Evolutionary conservation across 345 rosid species (phyloP), one percentile per base, ranked within the genome.

Genomic region (Eucalyptus cloeziana): DNA sequence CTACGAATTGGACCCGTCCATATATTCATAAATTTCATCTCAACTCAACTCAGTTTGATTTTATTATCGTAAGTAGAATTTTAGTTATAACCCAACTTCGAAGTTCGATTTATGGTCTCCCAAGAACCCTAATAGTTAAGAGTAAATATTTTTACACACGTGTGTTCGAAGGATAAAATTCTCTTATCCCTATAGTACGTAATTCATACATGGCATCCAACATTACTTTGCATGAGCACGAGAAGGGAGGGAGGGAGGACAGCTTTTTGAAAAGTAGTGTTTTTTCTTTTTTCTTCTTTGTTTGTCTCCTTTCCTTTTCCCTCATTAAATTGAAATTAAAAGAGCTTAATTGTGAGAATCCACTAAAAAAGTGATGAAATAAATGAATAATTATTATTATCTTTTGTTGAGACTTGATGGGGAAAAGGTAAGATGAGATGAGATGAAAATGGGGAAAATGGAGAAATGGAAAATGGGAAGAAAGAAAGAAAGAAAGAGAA

Each of bases 61-160:
- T 5, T 19, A 76, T 21, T 3, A 76, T 21, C 3, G 0, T 19
- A 40, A 40, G 14, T 3, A 7, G 5, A 11, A 21, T 22, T 11
- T 40, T 10, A 40, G 9, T 1, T 13, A 6, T 0, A 40, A 33
- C 8, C 24, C 30, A 21, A 21, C 4, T 4, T 40, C 0, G 1
- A 19, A 76, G 5, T 76, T 76, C 3, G 1, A 21, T 37, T 19
- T 10, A 19, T 33, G 14, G 2, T 33, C 22, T 71, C 10, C 7
- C 81, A 3, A 71, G 81, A 10, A 33, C 24, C 40, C 33, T 33
- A 33, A 19, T 69, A 69, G 7, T 17, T 2, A 64, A 62, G 14
- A 62, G 37, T 62, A 30, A 30, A 6, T 7, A 13, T 30, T 3
- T 64, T 3, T n/a, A n/a, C n/a, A 25, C 4, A 64, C 24, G 33